Evolutionary conservation across 2,329 filamentous ascomycete genomes (phyloP).

Genomic region (Epichloe glyceriae): DNA sequence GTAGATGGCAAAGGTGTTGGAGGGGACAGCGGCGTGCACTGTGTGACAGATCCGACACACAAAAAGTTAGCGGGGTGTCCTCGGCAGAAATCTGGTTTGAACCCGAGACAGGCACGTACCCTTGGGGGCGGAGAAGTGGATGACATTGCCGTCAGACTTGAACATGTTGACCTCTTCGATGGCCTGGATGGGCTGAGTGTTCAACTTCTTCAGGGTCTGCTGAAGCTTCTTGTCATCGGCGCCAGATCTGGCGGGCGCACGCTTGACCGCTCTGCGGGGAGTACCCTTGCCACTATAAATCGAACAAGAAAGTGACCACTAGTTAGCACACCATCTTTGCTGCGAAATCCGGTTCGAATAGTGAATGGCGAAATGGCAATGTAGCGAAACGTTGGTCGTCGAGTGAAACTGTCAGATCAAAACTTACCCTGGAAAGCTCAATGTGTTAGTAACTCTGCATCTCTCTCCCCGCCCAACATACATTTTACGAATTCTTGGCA

Average conservation of each 20-base stretch:
- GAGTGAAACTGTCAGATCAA: not conserved
- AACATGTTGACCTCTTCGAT: constrained; percentile 99
- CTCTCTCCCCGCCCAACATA: not conserved
- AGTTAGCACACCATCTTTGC: constrained; percentile 12
- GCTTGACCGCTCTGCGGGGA: constrained; percentile 96
- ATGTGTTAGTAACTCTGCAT: not conserved
- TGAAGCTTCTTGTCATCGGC: constrained; percentile 99
- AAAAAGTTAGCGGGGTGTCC: not conserved
- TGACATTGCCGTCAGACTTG: constrained; percentile 99
- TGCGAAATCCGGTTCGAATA: not conserved
- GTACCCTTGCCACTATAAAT: constrained; percentile 78
- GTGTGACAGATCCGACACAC: not conserved
- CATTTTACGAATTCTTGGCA: not conserved
- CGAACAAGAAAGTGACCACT: constrained; percentile 6
- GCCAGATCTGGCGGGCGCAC: constrained; percentile 81
- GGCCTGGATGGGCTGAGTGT: constrained; percentile 97
- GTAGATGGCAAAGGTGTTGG: constrained; percentile 99
- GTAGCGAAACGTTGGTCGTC: not conserved
- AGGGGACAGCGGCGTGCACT: constrained; percentile 95
- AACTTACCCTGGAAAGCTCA: constrained; percentile 23
- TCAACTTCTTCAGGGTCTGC: constrained; percentile 94
- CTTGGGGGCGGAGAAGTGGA: constrained; percentile 96
- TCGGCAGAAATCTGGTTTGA: not conserved
- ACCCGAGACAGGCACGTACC: constrained; percentile 43
- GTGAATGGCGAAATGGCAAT: not conserved